Evolutionary conservation across 768 basidiomycete species (phyloP).

Genomic region (Rhizopogon vesiculosus): DNA sequence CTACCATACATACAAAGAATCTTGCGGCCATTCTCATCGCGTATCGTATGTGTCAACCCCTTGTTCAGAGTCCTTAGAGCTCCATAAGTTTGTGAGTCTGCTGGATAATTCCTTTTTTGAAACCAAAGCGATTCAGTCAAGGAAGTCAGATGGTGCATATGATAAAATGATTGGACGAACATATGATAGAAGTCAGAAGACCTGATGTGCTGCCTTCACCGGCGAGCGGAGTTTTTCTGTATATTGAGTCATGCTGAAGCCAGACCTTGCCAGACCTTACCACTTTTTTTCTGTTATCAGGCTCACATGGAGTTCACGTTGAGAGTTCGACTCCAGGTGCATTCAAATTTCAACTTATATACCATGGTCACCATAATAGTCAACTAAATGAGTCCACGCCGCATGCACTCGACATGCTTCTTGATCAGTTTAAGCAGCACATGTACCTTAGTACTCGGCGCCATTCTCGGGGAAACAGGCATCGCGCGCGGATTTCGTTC

Average conservation of each 20-base stretch:
- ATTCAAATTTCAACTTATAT: neutral
- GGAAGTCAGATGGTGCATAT: neutral
- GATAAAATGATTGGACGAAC: neutral
- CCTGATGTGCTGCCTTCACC: neutral
- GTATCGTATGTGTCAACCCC: neutral
- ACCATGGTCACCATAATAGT: neutral
- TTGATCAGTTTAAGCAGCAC: slow-evolving; percentile 65
- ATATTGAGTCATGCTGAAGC: neutral
- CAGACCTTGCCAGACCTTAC: neutral
- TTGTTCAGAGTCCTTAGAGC: neutral
- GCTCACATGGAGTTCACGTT: too few relatives aligned
- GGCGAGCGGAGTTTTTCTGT: too few relatives aligned
- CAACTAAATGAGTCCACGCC: slow-evolving; percentile 76
- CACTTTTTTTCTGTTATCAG: too few relatives aligned
- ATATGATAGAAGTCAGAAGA: neutral
- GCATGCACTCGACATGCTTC: slow-evolving; percentile 88
- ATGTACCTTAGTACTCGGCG: slow-evolving; percentile 71
- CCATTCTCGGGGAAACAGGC: slow-evolving; percentile 73
- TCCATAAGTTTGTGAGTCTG: neutral
- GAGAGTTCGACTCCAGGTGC: too few relatives aligned
- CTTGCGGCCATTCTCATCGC: too few relatives aligned
- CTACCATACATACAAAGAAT: too few relatives aligned
- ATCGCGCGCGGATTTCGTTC: slow-evolving; percentile 87
- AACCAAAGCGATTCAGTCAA: neutral
- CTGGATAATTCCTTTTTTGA: neutral